Conservation (phyloP, 495 filamentous ascomycete genomes). For the Aspergillus cavernicola region DNA sequence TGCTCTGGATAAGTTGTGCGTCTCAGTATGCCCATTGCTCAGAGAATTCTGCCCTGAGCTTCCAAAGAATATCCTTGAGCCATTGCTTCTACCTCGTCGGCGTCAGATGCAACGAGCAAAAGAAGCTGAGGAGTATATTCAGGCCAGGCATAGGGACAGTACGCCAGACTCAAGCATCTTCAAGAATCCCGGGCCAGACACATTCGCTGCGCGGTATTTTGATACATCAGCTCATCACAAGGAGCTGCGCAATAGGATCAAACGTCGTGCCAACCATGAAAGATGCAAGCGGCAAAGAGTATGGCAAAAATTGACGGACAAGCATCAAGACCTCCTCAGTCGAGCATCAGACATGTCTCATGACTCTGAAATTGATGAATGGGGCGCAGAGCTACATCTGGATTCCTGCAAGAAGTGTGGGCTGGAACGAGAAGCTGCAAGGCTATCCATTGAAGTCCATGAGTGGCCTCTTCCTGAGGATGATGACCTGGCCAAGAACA, state of each 20-base stretch:
- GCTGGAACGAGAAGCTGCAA: constrained; percentile 18
- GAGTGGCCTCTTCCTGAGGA: constrained; percentile 58
- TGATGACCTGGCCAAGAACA: constrained; percentile 31
- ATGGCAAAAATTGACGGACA: not conserved
- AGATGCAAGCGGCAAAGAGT: not conserved
- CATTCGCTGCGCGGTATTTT: constrained; percentile 53
- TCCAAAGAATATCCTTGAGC: constrained; percentile 33
- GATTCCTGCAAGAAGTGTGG: constrained; percentile 31
- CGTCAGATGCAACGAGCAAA: constrained; percentile 47
- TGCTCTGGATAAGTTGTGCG: constrained; percentile 50
- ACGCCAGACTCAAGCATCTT: constrained; percentile 29
- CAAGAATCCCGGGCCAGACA: constrained; percentile 11
- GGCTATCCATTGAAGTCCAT: constrained; percentile 45
- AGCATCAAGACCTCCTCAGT: constrained; percentile 23
- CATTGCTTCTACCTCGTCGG: constrained; percentile 44
- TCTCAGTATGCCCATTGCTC: constrained; percentile 38
- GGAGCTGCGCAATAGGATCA: constrained; percentile 15
- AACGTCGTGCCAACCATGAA: not conserved
- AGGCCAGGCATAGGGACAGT: constrained; percentile 15
- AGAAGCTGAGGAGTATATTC: constrained; percentile 47
- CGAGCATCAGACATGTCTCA: constrained; percentile 15
- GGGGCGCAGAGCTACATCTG: not conserved
- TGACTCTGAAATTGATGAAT: not conserved
- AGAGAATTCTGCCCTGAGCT: constrained; percentile 48
- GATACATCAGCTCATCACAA: constrained; percentile 39